Evolutionary conservation across 495 filamentous ascomycete species (phyloP), one percentile per base, ranked within the genome.

Genomic region (Umbilicaria muhlenbergii): DNA sequence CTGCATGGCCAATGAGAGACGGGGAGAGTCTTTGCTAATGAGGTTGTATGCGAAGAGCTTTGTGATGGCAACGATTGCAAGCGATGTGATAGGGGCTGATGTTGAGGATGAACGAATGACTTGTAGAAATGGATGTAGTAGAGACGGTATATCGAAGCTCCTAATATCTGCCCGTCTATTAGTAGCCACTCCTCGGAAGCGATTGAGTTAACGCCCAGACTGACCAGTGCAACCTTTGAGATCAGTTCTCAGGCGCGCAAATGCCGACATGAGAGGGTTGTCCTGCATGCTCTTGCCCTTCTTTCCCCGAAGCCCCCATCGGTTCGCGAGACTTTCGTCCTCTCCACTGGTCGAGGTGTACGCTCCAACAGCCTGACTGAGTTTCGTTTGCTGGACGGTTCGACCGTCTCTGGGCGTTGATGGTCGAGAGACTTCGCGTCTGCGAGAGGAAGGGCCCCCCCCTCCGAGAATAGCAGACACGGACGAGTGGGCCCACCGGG

Each of bases 271-370:
- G 50, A 99, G 71, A 32, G 91, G 92, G 56, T 96, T 95, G 64
- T 99, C 91, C 68, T 94, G 86, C 73, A 95, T 83, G 65, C 87
- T 95, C 72, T 87, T 92, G 32, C 91, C 92, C 60, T 87, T 94
- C 77, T 94, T 95, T 41, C 91, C 91, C 52, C 92, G 70, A 46
- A 95, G 60, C 2, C 91, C 91, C 91, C 91, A 99, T 59, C 74
- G 60, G 58, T 74, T 78, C 38, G 69, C 73, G 53, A 77, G 55
- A 11, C 55, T 63, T 58, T 70, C 72, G 50, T 75, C 73, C 39
- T 68, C 67, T 45, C 66, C 69, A 31, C 47, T 28, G 24, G 8
- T 28, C 8, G 24, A 28, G 24, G 4, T 41, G 34, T 17, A 33
- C n/a, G 18, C 18, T 36, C 10, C 36, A 34, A 10, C 11, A 6